phyloP scores from a whole-genome alignment of 495 filamentous ascomycete genomes.

The Lasiosphaeria miniovina region DNA sequence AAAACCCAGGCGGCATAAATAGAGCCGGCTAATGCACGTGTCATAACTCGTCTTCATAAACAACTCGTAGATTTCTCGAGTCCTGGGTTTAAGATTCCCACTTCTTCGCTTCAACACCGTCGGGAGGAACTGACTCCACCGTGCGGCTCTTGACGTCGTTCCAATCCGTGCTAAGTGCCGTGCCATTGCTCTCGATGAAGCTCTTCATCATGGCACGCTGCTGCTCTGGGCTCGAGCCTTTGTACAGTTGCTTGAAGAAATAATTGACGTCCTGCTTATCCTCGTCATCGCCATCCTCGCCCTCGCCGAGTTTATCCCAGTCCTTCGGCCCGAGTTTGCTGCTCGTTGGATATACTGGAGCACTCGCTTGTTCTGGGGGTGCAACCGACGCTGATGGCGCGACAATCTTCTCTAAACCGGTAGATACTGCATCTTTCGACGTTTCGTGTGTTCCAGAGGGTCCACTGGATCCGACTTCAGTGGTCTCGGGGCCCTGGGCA shows the following conservation, averaged over 20 bases:
- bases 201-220: constrained; percentile 97
- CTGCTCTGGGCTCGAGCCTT: constrained; percentile 72
- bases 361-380: constrained; percentile 8
- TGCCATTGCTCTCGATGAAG: constrained; percentile 89
- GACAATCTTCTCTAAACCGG: background rate
- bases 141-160: constrained; percentile 69
- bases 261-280: constrained; percentile 67
- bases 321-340: constrained; percentile 80
- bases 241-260: constrained; percentile 93
- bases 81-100: constrained; percentile 37
- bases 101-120: constrained; percentile 72
- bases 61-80: background rate
- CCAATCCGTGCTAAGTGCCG: constrained; percentile 92
- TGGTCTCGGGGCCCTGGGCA: background rate
- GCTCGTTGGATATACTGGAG: constrained; percentile 82
- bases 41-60: too few relatives aligned
- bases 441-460: background rate
- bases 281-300: constrained; percentile 56
- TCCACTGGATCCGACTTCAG: too few relatives aligned
- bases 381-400: background rate
- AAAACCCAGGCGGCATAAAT: too few relatives aligned
- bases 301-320: constrained; percentile 74
- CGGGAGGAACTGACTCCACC: constrained; percentile 71
- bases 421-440: background rate
- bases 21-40: too few relatives aligned